A percentile compares a stretch with the other conserved stretches of the same genome.
These are phyloP conservation scores for Sporothrix protearum DNA, from an alignment of 2,329 filamentous ascomycete genomes.

Conservation along the genomic window DNA sequence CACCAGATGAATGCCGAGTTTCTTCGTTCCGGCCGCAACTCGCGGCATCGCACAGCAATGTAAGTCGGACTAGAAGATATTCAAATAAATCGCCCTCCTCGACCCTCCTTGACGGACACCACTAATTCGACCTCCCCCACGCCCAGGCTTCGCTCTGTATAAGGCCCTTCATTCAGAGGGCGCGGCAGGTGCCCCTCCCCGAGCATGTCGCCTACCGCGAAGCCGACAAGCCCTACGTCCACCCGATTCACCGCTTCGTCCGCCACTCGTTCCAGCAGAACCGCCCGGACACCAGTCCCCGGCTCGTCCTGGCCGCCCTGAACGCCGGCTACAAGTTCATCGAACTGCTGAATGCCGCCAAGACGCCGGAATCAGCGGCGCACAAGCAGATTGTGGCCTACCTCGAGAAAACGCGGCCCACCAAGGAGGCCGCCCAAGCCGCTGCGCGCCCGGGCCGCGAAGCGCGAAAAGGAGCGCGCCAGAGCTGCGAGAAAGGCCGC, in stretches of 20 bases:
- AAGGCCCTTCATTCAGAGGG: slow-evolving; percentile 65
- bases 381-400: slow-evolving; percentile 42
- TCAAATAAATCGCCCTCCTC: too few relatives aligned
- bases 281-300: slow-evolving; percentile 52
- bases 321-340: slow-evolving; percentile 57
- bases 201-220: slow-evolving; percentile 40
- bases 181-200: slow-evolving; percentile 51
- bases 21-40: slow-evolving; percentile 49
- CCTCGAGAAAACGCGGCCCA: slow-evolving; percentile 37
- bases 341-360: slow-evolving; percentile 40
- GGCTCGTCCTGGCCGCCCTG: slow-evolving; percentile 60
- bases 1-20: slow-evolving; percentile 37
- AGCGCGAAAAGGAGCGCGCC: background rate
- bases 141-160: slow-evolving; percentile 65
- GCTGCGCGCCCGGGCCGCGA: background rate
- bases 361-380: slow-evolving; percentile 39
- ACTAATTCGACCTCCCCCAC: background rate
- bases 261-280: slow-evolving; percentile 62
- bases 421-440: slow-evolving; percentile 9
- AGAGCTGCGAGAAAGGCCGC: background rate
- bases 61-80: slow-evolving; percentile 29
- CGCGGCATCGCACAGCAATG: slow-evolving; percentile 53
- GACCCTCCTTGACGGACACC: too few relatives aligned
- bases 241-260: slow-evolving; percentile 56
- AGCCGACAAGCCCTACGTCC: slow-evolving; percentile 28